phyloP scores from a whole-genome alignment of 768 basidiomycete genomes.

The Crepidotus variabilis region DNA sequence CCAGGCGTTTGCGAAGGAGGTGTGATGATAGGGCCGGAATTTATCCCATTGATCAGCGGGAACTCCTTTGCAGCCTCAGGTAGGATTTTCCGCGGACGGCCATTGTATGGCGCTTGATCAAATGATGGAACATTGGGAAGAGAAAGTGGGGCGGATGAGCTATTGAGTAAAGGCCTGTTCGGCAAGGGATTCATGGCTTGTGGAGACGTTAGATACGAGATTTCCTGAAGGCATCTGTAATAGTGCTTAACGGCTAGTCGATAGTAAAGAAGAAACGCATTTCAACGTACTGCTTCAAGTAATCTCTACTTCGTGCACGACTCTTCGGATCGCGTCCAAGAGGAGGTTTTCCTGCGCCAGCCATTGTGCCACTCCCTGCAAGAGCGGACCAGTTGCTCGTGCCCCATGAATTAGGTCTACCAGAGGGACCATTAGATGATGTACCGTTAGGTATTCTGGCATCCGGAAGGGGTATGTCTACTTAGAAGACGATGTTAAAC shows the following conservation, averaged over 20 bases:
- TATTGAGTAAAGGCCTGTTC: conserved; percentile 74
- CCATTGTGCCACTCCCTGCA: conserved; percentile 37
- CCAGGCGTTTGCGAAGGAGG: conserved; percentile 44
- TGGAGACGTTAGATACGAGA: conserved; percentile 94
- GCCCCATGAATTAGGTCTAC: conserved; percentile 57
- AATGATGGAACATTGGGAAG: conserved; percentile 72
- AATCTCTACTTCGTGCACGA: conserved; percentile 90
- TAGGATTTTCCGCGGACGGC: conserved; percentile 76
- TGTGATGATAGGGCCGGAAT: conserved; percentile 47
- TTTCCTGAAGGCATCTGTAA: conserved; percentile 90
- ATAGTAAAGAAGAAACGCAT: background rate
- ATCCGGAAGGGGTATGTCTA: conserved; percentile 77
- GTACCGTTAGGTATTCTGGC: conserved; percentile 61
- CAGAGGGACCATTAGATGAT: conserved; percentile 37
- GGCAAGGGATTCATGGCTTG: conserved; percentile 97
- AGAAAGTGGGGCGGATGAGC: conserved; percentile 57
- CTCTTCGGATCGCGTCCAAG: conserved; percentile 93
- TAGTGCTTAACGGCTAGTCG: background rate
- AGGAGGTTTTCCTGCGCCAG: conserved; percentile 63
- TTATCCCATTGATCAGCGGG: conserved; percentile 59
- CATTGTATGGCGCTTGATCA: conserved; percentile 71
- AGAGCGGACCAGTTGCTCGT: conserved; percentile 45
- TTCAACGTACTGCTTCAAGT: conserved; percentile 84
- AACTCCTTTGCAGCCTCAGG: conserved; percentile 76
- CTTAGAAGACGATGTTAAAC: conserved; percentile 4